Conservation (phyloP, 192 early-diverging fungal species). For the Umbelopsis sp. region DNA sequence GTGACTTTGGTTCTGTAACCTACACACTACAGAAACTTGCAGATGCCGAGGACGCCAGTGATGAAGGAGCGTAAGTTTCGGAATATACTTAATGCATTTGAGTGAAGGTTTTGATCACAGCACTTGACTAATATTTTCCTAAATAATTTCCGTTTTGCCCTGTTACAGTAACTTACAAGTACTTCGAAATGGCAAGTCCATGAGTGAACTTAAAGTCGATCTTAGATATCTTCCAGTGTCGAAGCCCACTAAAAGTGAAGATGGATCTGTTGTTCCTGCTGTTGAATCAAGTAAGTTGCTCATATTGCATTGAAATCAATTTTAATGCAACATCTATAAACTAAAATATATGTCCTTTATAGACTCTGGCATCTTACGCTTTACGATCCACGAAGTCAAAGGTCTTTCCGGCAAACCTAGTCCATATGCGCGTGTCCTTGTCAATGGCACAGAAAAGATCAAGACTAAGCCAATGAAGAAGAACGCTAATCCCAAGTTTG, state of each 20-base stretch:
- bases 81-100: neutral
- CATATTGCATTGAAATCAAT: neutral
- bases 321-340: neutral
- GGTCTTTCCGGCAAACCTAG: constrained; percentile 42
- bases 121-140: too few species aligned
- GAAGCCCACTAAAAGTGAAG: constrained; percentile 33
- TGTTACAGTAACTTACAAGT: constrained; percentile 23
- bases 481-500: constrained; percentile 74
- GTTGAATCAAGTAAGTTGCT: constrained; percentile 51
- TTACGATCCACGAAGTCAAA: constrained; percentile 57
- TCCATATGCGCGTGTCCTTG: constrained; percentile 49
- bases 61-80: constrained; percentile 34
- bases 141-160: too few species aligned
- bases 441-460: constrained; percentile 45
- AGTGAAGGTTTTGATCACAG: too few species aligned
- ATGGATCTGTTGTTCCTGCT: constrained; percentile 43
- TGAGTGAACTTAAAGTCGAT: constrained; percentile 35
- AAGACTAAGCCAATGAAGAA: constrained; percentile 62
- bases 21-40: constrained; percentile 20
- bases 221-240: constrained; percentile 44
- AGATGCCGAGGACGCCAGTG: neutral
- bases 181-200: constrained; percentile 34
- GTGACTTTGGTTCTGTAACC: constrained; percentile 26
- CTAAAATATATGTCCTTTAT: neutral
- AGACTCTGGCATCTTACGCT: constrained; percentile 61